Evolutionary conservation across 2,329 filamentous ascomycete genomes (phyloP), one percentile per base, ranked within the genome.

Genomic region (Botrytis hyacinthi): DNA sequence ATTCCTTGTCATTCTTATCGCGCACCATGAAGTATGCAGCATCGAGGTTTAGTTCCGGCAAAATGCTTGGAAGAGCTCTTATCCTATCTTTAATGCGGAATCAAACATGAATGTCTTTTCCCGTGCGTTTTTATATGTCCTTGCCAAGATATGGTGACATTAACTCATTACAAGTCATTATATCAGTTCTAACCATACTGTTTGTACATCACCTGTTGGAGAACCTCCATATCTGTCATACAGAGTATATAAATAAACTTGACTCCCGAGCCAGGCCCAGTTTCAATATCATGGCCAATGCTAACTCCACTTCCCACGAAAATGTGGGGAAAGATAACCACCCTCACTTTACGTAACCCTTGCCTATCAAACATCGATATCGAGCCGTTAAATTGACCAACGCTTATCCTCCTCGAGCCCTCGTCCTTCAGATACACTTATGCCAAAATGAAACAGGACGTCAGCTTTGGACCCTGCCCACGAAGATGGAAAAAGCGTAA

Each of bases 321-420:
- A 57, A 68, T 68, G 26, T 68, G 66, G 66, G 35, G 66, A 68
- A 29, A 68, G 66, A 68, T 68, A 68, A 68, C 66, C 48, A 42
- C n/a, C 48, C 26, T 66, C 18, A 22, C 7, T 57, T 57, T 68
- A 57, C 66, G 66, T 68, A 68, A 54, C 26, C 66, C 48, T 40
- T 32, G 20, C 35, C 66, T 57, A 57, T 68, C 66, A 14, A 66
- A 66, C 35, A 48, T 35, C 29, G 40, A 42, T 42, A 68, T 42
- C 66, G 29, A 54, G 61, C 12, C 40, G n/a, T 22, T 9, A 35
- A 35, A 5, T 60, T 20, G 9, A 5, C n/a, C 22, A 61, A 61
- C 35, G 12, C n/a, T 61, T 35, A 60, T 22, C 57, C 32, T 60
- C 32, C 6, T 29, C 6, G 51, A 51, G 46, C 32, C 32, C 22